phyloP scores from a whole-genome alignment of 257 asterid species.

The Ehretia macrophylla region DNA sequence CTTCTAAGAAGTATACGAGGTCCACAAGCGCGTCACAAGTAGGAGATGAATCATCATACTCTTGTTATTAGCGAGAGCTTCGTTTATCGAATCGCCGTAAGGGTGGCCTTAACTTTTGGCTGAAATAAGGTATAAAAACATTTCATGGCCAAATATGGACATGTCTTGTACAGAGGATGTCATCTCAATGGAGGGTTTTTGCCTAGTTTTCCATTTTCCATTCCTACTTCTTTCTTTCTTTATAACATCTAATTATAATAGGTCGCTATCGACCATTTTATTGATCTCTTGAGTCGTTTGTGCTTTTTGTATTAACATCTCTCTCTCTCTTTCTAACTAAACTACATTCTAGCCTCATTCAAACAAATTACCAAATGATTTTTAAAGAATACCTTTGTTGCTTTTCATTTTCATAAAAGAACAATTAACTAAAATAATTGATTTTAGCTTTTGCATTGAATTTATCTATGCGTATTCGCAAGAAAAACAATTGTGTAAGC shows the following conservation, averaged over 20 bases:
- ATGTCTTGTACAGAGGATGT: conserved; percentile 35
- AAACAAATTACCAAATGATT: background rate
- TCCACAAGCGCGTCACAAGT: conserved; percentile 54
- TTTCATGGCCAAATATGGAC: conserved; percentile 11
- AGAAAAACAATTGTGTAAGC: no score
- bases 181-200: conserved; percentile 21
- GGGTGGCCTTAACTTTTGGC: conserved; percentile 5
- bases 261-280: no score
- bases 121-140: conserved; percentile 15
- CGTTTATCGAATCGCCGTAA: background rate
- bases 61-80: conserved; percentile 23
- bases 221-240: background rate
- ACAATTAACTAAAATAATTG: no score
- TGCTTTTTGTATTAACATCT: no score
- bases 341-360: background rate
- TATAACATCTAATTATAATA: no score
- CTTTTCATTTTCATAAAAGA: background rate
- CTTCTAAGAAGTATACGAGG: conserved; percentile 45
- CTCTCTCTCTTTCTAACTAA: no score
- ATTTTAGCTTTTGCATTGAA: no score
- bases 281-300: no score
- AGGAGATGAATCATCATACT: conserved; percentile 43
- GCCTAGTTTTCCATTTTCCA: conserved; percentile 2
- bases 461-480: no score
- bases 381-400: background rate